phyloP scores from a whole-genome alignment of 371 early-diverging fungal species.

The Phascolomyces articulosus region DNA sequence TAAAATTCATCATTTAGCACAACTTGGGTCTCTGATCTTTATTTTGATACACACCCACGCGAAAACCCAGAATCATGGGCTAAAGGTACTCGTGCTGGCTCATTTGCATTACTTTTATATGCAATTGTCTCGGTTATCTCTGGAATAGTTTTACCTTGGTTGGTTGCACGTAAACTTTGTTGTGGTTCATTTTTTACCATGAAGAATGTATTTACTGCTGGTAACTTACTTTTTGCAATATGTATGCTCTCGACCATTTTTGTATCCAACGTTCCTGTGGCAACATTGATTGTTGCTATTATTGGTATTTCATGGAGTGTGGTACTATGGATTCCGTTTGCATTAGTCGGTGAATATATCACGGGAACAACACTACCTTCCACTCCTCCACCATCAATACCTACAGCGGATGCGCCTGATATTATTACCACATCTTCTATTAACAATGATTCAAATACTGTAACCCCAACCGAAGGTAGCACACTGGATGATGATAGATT shows the following conservation, averaged over 20 bases:
- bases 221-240: slow-evolving; percentile 48
- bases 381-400: neutral
- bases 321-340: slow-evolving; percentile 71
- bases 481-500: too few species aligned
- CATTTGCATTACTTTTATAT: slow-evolving; percentile 60
- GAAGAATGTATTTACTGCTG: slow-evolving; percentile 52
- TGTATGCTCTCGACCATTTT: slow-evolving; percentile 53
- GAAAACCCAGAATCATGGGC: slow-evolving; percentile 24
- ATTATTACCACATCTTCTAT: neutral
- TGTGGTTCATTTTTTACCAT: slow-evolving; percentile 32
- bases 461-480: too few species aligned
- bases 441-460: too few species aligned
- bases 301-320: slow-evolving; percentile 71
- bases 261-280: slow-evolving; percentile 39
- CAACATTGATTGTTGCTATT: slow-evolving; percentile 55
- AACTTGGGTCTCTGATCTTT: slow-evolving; percentile 48
- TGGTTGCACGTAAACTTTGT: slow-evolving; percentile 27
- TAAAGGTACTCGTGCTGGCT: slow-evolving; percentile 57
- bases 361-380: slow-evolving; percentile 8
- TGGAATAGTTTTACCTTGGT: slow-evolving; percentile 50
- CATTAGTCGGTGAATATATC: slow-evolving; percentile 67
- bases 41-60: slow-evolving; percentile 25
- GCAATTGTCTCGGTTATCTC: slow-evolving; percentile 60
- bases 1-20: slow-evolving; percentile 19
- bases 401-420: neutral